A percentile compares a stretch with the other conserved stretches of the same genome.
phyloP scores from a whole-genome alignment of 2,329 filamentous ascomycete species.

The Ascomycota sp. region DNA sequence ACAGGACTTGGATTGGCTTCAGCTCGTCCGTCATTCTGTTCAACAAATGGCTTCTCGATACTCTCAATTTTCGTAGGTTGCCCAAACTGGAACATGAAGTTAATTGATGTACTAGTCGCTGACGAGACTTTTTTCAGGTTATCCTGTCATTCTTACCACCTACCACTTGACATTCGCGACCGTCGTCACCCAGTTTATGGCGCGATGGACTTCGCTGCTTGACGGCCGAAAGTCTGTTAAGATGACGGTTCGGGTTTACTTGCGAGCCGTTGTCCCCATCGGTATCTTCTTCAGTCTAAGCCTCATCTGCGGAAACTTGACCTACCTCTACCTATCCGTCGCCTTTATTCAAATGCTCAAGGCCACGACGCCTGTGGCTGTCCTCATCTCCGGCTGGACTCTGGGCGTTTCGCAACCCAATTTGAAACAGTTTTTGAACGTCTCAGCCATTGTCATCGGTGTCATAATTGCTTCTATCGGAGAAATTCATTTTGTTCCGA shows the following conservation, averaged over 20 bases:
- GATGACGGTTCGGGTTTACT: conserved; percentile 87
- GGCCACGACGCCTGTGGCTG: conserved; percentile 88
- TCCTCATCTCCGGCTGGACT: conserved; percentile 73
- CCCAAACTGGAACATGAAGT: too few species aligned
- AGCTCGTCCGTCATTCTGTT: conserved; percentile 92
- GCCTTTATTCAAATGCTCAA: conserved; percentile 99
- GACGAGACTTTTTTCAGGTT: too few species aligned
- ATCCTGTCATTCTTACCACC: conserved; percentile 72
- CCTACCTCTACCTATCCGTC: conserved; percentile 86
- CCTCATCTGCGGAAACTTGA: conserved; percentile 89
- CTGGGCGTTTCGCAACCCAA: conserved; percentile 72
- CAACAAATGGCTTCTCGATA: conserved; percentile 96
- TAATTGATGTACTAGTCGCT: too few species aligned
- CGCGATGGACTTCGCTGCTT: conserved; percentile 71
- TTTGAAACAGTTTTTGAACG: conserved; percentile 74
- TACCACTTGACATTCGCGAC: conserved; percentile 92
- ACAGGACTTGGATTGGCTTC: conserved; percentile 75
- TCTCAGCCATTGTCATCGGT: conserved; percentile 85
- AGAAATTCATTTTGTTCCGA: conserved; percentile 80
- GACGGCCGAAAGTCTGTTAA: conserved; percentile 91
- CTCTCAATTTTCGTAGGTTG: conserved; percentile 46
- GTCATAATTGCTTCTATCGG: conserved; percentile 87
- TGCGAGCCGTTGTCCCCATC: conserved; percentile 85
- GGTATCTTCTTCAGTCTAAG: conserved; percentile 90
- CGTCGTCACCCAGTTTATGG: conserved; percentile 81